Evolutionary conservation across 2,329 filamentous ascomycete genomes (phyloP), one percentile per base, ranked within the genome.

Genomic region (Penicillium sp.): DNA sequence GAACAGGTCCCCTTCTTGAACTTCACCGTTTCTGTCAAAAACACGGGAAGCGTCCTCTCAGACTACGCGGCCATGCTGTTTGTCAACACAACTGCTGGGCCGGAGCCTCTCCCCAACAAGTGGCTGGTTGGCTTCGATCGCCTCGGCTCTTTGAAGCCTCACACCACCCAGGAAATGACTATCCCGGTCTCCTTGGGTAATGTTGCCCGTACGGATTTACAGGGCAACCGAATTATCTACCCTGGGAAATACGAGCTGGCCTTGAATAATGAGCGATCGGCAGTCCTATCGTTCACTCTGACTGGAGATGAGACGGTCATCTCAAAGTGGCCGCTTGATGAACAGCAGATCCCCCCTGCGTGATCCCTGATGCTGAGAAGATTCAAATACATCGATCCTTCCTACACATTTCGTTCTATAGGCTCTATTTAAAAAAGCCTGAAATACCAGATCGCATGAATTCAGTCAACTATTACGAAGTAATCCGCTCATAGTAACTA

Each of bases 51-150:
- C 2, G 48, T 57, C 0, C 38, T 57, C 2, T 75, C 72, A 0
- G 73, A 74, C 50, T 75, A 74, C 49, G 68, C 71, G 0, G 69
- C 66, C 0, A 66, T 75, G 52, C 56, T 68, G 0, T 75, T 74
- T 47, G 61, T 64, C 9, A 68, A 67, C 42, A 68, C 68, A 9
- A 67, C 61, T 0, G 66, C 70, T 4, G 73, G 73, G 0, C 72
- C 73, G 0, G 52, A 60, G 25, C 73, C 73, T 0, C 64, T 68
- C 27, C 72, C 73, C 1, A 70, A 67, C 48, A 75, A 75, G 46
- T 70, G 69, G 63, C 63, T 76, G 5, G 68, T 72, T 3, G 69
- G 68, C 0, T 73, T 69, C 42, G 65, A 72, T 20, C 58, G 71
- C 2, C 49, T 73, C 0, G 52, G 61, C 1, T 59, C 45, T 2